Evolutionary conservation across 2,329 filamentous ascomycete species (phyloP), one percentile per base, ranked within the genome.

Genomic region (Fonsecaea erecta): DNA sequence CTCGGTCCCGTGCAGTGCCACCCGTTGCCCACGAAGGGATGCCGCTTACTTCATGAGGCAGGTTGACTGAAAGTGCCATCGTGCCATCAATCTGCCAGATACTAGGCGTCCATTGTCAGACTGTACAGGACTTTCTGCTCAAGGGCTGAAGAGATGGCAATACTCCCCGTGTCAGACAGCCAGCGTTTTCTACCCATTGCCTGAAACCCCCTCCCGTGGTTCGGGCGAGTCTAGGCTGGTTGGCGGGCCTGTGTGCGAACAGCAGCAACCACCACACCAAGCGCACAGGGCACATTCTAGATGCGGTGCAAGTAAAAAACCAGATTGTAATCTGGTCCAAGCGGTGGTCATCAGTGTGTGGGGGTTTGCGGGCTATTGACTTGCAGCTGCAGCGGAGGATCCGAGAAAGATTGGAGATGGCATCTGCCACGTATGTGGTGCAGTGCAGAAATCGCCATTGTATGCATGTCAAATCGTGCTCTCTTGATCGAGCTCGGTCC

Each of bases 311-410:
- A 6, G 8, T 26, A 26, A 24, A 62, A 55, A 53, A 68, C 55
- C 60, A 65, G 55, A 68, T 68, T 63, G 63, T 55, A 34, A 63
- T 68, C 52, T 65, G 60, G 63, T 54, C 66, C 60, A 63, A 51
- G 30, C 34, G 16, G 62, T 26, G 30, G 51, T 56, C 57, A 37
- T 34, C 32, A 58, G 57, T 40, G 65, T 40, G 65, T 67, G 65
- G 65, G 65, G 62, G 51, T 53, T 67, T 26, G 58, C 26, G 35
- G 37, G 12, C 48, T 26, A 51, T 64, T 62, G 61, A 60, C 65
- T 62, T 51, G 65, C 65, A 67, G 53, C 52, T 48, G 62, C 58
- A 59, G 65, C 61, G 46, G n/a, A 54, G 32, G 32, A 62, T 55
- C 28, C n/a, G 52, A 62, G 52, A 58, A 62, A 66, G 64, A 67